These are phyloP conservation scores for Sporisorium scitamineum DNA, from an alignment of 1,284 basidiomycete species.

Conservation along the genomic window DNA sequence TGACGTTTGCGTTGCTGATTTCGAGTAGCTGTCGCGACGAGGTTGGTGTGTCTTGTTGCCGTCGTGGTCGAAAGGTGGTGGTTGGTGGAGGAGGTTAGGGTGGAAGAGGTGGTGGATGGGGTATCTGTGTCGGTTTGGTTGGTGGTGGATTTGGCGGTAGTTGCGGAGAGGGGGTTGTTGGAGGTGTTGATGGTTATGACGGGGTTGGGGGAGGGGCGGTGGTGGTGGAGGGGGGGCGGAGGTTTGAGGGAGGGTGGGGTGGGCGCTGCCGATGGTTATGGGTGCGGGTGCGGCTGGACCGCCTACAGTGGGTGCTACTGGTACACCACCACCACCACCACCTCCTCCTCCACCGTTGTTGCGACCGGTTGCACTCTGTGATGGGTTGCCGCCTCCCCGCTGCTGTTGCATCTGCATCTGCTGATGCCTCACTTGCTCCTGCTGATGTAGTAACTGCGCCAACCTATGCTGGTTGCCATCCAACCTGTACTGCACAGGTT, in stretches of 20 bases:
- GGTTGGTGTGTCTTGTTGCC: constrained; percentile 7
- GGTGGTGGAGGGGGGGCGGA: background rate
- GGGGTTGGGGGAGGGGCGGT: background rate
- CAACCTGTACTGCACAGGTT: constrained; percentile 16
- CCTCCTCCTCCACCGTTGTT: background rate
- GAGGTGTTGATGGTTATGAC: background rate
- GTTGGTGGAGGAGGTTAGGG: background rate
- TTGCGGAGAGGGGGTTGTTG: background rate
- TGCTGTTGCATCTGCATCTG: constrained; percentile 22
- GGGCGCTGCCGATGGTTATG: constrained; percentile 25
- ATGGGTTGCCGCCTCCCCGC: no score
- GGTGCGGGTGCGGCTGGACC: constrained; percentile 43
- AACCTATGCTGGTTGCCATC: constrained; percentile 22
- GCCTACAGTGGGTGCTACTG: constrained; percentile 16
- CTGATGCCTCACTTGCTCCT: constrained; percentile 29
- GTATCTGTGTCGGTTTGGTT: background rate
- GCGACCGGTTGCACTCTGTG: no score
- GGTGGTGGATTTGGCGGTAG: background rate
- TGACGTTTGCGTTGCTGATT: constrained; percentile 50
- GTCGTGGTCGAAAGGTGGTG: no score
- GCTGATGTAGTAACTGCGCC: constrained; percentile 32
- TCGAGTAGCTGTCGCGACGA: constrained; percentile 38
- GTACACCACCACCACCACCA: background rate
- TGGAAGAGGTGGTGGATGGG: background rate
- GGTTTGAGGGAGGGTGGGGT: constrained; percentile 20